Base-by-base conservation (phyloP, 495 filamentous ascomycete genomes). In the Hyaloscypha finlandica region DNA sequence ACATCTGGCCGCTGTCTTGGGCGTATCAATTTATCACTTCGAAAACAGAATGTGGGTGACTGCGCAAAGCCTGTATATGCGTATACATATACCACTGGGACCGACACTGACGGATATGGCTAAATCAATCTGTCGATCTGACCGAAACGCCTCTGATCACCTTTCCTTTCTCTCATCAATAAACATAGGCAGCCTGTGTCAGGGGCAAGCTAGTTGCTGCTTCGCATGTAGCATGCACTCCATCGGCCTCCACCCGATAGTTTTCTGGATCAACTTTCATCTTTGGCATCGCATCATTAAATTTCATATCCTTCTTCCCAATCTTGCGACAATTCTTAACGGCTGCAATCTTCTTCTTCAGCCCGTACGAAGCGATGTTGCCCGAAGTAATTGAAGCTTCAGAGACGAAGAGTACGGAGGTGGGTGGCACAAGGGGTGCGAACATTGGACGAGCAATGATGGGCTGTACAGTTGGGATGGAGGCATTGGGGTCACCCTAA, bases 201-300 rank as follows among this genome's bases (percentile, higher is more conserved):
- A 98, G 76, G 57, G 96, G 95, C 77, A 99, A 74, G 63, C 70
- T 81, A 16, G 74, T 77, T 52, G 90, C 86, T 22, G 95, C 92
- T 77, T 90, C 92, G 0, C 93, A 92, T 25, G 80, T 84, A 74
- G 91, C 95, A 25, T 88, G 77, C 76, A 82, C 76, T 0, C 92
- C 93, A 77, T 99, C 93, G 8, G 95, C 95, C 80, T 95, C 89
- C 51, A 99, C 95, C 37, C 81, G 85, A 78, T 97, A 99, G 71
- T 84, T 87, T 81, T 98, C 95, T 11, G 95, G 92, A 73, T 99
- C 93, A 51, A 99, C 95, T 75, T 84, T 89, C 93, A 98, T 98
- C 79, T 83, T 88, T 20, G 95, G 95, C 89, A 89, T 93, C 22
- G 78, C 76, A 72, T 93, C 89, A 77, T 99, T 99, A 77, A 85